Conservation (phyloP, 495 filamentous ascomycete species). For the Xylaria telfairii region DNA sequence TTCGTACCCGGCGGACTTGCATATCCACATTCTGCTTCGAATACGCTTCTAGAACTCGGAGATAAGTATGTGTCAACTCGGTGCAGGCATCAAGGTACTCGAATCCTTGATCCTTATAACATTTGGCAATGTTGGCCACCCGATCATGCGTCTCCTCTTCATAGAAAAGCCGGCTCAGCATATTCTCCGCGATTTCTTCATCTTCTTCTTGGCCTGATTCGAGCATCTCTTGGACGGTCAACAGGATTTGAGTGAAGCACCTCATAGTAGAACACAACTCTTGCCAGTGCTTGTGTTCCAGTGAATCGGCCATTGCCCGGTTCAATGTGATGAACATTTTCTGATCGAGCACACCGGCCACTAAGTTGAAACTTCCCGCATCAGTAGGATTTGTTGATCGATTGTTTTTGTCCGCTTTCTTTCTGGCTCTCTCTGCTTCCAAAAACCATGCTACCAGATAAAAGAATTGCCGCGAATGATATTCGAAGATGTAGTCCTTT, state of each 20-base stretch:
- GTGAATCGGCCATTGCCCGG: constrained; percentile 75
- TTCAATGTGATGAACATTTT: constrained; percentile 90
- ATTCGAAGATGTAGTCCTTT: constrained; percentile 76
- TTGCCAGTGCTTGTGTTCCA: constrained; percentile 85
- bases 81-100: constrained; percentile 92
- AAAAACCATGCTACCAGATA: constrained; percentile 96
- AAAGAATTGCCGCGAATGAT: constrained; percentile 84
- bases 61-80: constrained; percentile 87
- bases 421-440: constrained; percentile 80
- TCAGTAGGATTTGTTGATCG: constrained; percentile 57
- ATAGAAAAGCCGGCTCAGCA: constrained; percentile 95
- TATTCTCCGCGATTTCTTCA: constrained; percentile 97
- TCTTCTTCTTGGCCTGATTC: constrained; percentile 86
- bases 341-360: constrained; percentile 89
- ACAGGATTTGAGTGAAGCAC: constrained; percentile 85
- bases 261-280: constrained; percentile 88
- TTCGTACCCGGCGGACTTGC: constrained; percentile 76
- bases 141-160: constrained; percentile 93
- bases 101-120: constrained; percentile 92
- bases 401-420: constrained; percentile 59
- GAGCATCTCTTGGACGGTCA: constrained; percentile 94
- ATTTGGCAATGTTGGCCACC: constrained; percentile 75
- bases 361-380: constrained; percentile 79
- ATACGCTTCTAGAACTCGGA: constrained; percentile 90
- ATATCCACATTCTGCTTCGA: constrained; percentile 93